phyloP scores from a whole-genome alignment of 305 asterid species.

The Rubia occidens region DNA sequence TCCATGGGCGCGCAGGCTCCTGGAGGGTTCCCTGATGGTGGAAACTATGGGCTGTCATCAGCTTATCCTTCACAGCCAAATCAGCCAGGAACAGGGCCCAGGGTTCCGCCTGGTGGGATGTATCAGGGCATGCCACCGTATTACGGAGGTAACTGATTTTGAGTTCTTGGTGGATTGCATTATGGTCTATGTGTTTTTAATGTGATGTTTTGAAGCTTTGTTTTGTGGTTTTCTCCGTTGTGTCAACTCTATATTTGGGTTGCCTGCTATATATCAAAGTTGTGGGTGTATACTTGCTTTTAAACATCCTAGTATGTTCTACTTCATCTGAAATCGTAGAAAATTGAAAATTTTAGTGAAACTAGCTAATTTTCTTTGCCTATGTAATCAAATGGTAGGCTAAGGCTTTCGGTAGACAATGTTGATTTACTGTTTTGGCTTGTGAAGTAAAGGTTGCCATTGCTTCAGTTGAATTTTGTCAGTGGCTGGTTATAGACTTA shows the following conservation, averaged over 20 bases:
- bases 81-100: conserved; percentile 57
- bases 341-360: not conserved
- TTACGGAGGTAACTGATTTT: conserved; percentile 56
- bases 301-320: too few relatives aligned
- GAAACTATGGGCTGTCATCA: conserved; percentile 43
- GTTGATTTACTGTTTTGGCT: not conserved
- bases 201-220: not conserved
- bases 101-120: conserved; percentile 56
- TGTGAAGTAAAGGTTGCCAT: not conserved
- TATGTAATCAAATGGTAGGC: too few relatives aligned
- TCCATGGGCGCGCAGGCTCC: conserved; percentile 55
- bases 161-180: not conserved
- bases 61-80: conserved; percentile 46
- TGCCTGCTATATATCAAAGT: not conserved
- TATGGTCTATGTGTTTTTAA: not conserved
- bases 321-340: too few relatives aligned
- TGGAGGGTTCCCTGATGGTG: conserved; percentile 69
- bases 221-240: not conserved
- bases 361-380: not conserved
- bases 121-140: conserved; percentile 92
- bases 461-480: not conserved
- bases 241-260: not conserved
- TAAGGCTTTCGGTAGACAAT: not conserved
- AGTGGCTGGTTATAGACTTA: not conserved
- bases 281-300: not conserved